phyloP scores from a whole-genome alignment of 192 early-diverging fungal species.

The Rhizophagus clarus region DNA sequence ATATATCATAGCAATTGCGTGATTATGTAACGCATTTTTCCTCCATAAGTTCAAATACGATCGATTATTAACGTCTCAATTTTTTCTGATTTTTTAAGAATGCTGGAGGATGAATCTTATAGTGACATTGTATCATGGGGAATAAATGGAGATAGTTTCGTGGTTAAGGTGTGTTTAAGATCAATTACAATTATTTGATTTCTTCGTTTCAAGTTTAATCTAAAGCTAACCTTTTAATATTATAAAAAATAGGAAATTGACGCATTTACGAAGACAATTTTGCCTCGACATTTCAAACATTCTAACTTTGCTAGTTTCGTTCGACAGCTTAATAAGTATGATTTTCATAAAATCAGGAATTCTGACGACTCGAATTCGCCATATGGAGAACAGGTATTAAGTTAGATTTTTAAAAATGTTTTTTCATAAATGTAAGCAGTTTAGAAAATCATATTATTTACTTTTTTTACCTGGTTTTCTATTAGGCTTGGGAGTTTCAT shows the following conservation, averaged over 20 bases:
- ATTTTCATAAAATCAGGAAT: conserved; percentile 74
- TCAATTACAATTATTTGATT: background rate
- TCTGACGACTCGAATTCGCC: conserved; percentile 46
- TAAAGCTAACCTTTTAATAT: background rate
- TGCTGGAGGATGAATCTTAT: conserved; percentile 68
- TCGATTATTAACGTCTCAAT: background rate
- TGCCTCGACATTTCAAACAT: conserved; percentile 75
- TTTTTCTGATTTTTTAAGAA: conserved; percentile 41
- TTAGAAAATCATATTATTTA: background rate
- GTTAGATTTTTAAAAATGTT: too few species aligned
- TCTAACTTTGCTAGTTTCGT: conserved; percentile 71
- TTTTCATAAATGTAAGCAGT: background rate
- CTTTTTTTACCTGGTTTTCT: background rate
- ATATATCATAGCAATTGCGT: conserved; percentile 17
- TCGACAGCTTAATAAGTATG: conserved; percentile 80
- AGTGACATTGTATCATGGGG: conserved; percentile 65
- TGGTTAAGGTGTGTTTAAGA: conserved; percentile 49
- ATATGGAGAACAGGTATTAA: conserved; percentile 59
- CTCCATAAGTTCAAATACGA: too few species aligned
- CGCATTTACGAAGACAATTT: conserved; percentile 65
- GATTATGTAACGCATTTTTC: conserved; percentile 7
- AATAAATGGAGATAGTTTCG: conserved; percentile 62
- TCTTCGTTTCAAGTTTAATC: background rate
- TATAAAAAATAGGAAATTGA: conserved; percentile 53
- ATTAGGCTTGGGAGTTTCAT: conserved; percentile 67